A percentile compares a stretch with the other conserved stretches of the same genome.
Conservation (phyloP, 345 rosid species). For the Cardamine chenopodiifolia region DNA sequence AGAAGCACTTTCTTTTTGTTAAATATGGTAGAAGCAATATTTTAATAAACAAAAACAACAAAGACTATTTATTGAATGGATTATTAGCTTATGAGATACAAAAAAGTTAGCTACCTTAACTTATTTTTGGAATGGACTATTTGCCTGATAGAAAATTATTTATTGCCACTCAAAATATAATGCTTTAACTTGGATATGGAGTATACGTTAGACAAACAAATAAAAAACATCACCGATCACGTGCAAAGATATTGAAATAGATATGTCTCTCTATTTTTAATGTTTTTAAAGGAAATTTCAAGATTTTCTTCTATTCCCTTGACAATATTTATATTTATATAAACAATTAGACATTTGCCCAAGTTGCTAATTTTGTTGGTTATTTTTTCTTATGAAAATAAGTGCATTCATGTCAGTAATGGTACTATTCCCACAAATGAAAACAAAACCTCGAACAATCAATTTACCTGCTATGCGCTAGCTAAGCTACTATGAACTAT, state of each 20-base stretch:
- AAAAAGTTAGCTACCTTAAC: neutral
- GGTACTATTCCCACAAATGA: neutral
- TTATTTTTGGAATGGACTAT: neutral
- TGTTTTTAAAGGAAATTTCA: neutral
- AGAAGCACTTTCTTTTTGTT: neutral
- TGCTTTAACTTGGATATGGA: neutral
- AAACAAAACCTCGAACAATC: slow-evolving; percentile 17
- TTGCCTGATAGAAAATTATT: neutral
- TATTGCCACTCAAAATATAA: neutral
- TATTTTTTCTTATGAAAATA: neutral
- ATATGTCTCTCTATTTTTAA: neutral
- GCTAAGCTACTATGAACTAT: slow-evolving; percentile 1
- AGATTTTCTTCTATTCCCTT: neutral
- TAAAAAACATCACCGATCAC: neutral
- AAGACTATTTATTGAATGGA: too few species aligned
- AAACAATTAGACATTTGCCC: neutral
- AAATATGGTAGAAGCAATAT: too few species aligned
- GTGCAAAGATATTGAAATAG: neutral
- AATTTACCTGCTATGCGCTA: slow-evolving; percentile 2
- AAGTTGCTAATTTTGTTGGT: neutral
- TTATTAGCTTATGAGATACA: neutral
- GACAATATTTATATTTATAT: neutral
- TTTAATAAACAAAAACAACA: too few species aligned
- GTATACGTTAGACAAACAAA: neutral
- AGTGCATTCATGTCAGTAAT: neutral